Base-by-base conservation (phyloP, 768 basidiomycete genomes). In the Tylopilus felleus region DNA sequence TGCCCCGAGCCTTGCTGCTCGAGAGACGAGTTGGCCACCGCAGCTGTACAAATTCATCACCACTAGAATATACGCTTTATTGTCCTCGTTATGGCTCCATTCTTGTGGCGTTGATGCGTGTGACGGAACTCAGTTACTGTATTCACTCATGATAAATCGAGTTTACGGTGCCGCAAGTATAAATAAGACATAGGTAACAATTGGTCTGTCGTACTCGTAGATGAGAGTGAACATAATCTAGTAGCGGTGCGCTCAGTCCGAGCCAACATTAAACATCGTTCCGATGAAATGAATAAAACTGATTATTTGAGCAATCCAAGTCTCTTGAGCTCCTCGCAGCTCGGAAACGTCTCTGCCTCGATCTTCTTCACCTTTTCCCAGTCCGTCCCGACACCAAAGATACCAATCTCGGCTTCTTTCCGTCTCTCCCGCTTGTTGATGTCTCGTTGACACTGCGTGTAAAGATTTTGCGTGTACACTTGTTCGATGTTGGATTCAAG, bases 341-440 rank as follows among this genome's bases (percentile, higher is more conserved):
- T 85, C 55, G 79, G 77, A 44, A 93, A 77, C 35, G 76, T 79
- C 74, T 94, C 88, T 28, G 71, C 72, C 47, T 88, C 80, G 49
- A 97, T 87, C 60, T 73, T 70, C 67, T 78, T 76, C 54, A 98
- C 88, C 72, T 91, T 90, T 29, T 93, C 87, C 89, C 90, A 93
- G 67, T 98, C 90, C 12, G 93, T 90, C 28, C 93, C 91, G 50
- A 97, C 75, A 6, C 95, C 96, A 68, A 98, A 94, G 57, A 97
- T 70, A 5, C 96, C 96, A 36, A 90, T 71, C 62, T 93, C 87
- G 9, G 80, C 77, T 49, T 94, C 87, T 65, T 86, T 86, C 56
- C 77, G 73, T 56, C 85, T 83, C 63, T 88, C 79, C 66, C 85
- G 86, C 53, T 75, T 67, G 60, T 92, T 85, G 46, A 83, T 55